Evolutionary conservation across 208 protist genomes (phyloP).

Genomic region (Leishmania tarentolae): DNA sequence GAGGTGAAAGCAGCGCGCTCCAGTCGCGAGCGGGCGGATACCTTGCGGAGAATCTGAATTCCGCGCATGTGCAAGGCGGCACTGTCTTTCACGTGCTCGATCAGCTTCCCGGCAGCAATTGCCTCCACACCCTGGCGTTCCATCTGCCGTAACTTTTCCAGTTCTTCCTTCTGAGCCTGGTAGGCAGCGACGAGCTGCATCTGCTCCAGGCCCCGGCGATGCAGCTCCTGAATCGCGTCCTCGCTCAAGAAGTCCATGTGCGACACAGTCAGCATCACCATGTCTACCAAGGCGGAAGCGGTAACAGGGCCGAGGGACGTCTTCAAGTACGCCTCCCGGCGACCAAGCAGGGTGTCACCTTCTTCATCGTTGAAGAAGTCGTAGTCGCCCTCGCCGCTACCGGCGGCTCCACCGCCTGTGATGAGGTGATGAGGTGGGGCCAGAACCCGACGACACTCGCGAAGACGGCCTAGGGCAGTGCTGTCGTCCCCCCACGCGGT

Average conservation of each 20-base stretch:
- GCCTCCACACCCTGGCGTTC: slow-evolving; percentile 79
- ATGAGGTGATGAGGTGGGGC: slow-evolving; percentile 22
- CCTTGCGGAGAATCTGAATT: slow-evolving; percentile 49
- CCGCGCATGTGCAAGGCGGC: slow-evolving; percentile 46
- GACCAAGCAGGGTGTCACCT: slow-evolving; percentile 18
- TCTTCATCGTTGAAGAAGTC: slow-evolving; percentile 37
- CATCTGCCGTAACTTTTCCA: slow-evolving; percentile 59
- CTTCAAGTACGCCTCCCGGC: slow-evolving; percentile 39
- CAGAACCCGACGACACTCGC: slow-evolving; percentile 25
- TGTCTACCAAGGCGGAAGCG: slow-evolving; percentile 58
- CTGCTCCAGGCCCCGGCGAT: slow-evolving; percentile 53
- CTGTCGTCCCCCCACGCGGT: not conserved
- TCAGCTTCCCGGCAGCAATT: slow-evolving; percentile 57
- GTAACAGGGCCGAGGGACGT: slow-evolving; percentile 60
- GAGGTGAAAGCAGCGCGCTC: slow-evolving; percentile 61
- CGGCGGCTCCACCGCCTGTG: slow-evolving; percentile 2
- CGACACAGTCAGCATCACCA: slow-evolving; percentile 67
- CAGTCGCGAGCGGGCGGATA: slow-evolving; percentile 45
- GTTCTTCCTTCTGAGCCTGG: slow-evolving; percentile 66
- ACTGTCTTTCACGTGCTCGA: slow-evolving; percentile 70
- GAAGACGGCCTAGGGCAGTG: slow-evolving; percentile 2
- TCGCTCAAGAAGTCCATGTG: slow-evolving; percentile 48
- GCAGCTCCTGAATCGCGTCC: slow-evolving; percentile 47
- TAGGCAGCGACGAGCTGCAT: slow-evolving; percentile 71
- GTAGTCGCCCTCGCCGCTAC: slow-evolving; percentile 11